Evolutionary conservation across 2,329 filamentous ascomycete genomes (phyloP), one percentile per base, ranked within the genome.

Genomic region (Fusarium haematococcum): DNA sequence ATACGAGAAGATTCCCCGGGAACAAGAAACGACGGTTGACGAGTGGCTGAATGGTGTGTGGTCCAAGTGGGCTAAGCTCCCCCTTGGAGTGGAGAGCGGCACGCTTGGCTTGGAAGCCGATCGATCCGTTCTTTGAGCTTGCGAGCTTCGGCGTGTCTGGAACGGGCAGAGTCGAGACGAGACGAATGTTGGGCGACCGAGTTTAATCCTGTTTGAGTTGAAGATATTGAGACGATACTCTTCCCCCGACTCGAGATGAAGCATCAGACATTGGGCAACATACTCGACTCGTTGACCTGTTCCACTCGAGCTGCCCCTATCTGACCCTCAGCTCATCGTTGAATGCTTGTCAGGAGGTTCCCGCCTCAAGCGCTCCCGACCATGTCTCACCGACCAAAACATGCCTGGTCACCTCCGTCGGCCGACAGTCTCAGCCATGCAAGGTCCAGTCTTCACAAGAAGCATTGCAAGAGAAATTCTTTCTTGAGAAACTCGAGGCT

Each of bases 11-110:
- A 58, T 32, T 60, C 18, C 54, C 63, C 41, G 30, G 43, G 33
- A 27, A 52, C 35, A 25, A 45, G n/a, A 32, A 59, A 39, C 41
- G 20, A 45, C 6, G 18, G 43, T 14, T 18, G 27, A 35, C 32
- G 33, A 43, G 27, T 33, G 39, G 33, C 27, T 59, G 62, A 43
- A 18, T 33, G 20, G 18, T 32, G 54, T 35, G 30, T 32, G 39
- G 54, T 16, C 54, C 32, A 52, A 27, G 57, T 61, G 65, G 67
- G 43, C n/a, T 61, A 16, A 2, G 37, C 14, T 70, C 41, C 69
- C 73, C 73, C 48, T 75, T 71, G 67, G 45, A 74, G 73, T 74
- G 73, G 73, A 63, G 70, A 69, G 43, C 8, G n/a, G 20, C 14
- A 58, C 35, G 39, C 58, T 69, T 64, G 68, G 71, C 67, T 64